A percentile compares a stretch with the other conserved stretches of the same genome.
Evolutionary conservation across 1,284 basidiomycete genomes (phyloP).

Genomic region (Xanthoconium separans): DNA sequence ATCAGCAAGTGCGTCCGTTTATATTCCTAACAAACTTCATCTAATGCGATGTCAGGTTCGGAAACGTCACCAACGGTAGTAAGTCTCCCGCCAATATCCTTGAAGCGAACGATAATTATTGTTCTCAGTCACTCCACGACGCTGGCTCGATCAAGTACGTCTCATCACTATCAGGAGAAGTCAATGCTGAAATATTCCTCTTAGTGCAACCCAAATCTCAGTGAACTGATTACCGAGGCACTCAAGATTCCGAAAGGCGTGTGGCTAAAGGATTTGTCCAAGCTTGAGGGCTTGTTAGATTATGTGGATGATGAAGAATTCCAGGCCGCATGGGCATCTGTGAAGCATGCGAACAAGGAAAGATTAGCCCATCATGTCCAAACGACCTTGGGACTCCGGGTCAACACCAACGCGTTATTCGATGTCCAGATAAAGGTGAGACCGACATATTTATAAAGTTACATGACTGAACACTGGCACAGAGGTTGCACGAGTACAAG

Average conservation of each 20-base stretch:
- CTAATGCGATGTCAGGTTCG: slow-evolving; percentile 48
- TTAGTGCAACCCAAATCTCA: slow-evolving; percentile 85
- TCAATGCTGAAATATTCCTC: slow-evolving; percentile 2
- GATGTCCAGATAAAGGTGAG: slow-evolving; percentile 88
- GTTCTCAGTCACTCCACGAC: slow-evolving; percentile 68
- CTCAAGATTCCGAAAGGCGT: slow-evolving; percentile 69
- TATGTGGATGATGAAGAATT: slow-evolving; percentile 73
- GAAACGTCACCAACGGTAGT: slow-evolving; percentile 87
- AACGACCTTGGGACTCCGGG: slow-evolving; percentile 66
- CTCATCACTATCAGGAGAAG: background rate
- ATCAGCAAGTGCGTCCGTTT: slow-evolving; percentile 59
- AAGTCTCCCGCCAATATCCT: slow-evolving; percentile 36
- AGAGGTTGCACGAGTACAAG: slow-evolving; percentile 89
- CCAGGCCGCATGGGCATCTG: slow-evolving; percentile 74
- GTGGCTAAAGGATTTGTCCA: slow-evolving; percentile 80
- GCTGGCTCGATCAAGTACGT: slow-evolving; percentile 81
- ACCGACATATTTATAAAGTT: background rate
- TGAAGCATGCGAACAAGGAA: slow-evolving; percentile 88
- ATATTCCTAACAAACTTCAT: background rate
- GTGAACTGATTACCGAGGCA: slow-evolving; percentile 78
- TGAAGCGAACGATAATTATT: background rate
- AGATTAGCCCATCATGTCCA: slow-evolving; percentile 79
- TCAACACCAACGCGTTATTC: slow-evolving; percentile 84
- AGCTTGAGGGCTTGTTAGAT: slow-evolving; percentile 67
- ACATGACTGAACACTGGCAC: slow-evolving; percentile 2